Conservation (phyloP, 768 basidiomycete species). For the Termitomyces sp. region DNA sequence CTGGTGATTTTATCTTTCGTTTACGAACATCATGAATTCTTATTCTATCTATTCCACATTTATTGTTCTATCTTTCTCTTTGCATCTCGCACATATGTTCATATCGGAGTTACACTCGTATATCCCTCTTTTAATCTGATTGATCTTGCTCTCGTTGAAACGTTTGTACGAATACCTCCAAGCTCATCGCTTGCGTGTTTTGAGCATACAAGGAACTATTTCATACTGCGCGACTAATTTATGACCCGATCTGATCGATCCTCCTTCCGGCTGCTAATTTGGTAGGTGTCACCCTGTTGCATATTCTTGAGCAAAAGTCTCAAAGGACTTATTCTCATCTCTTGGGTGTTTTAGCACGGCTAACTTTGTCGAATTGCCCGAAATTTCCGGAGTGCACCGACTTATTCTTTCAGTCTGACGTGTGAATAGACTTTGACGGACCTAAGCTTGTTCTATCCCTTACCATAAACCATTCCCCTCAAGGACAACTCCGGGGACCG, state of each 20-base stretch:
- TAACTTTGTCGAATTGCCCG: constrained; percentile 9
- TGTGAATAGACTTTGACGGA: constrained; percentile 37
- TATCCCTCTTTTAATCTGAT: constrained; percentile 1
- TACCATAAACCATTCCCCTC: constrained; percentile 65
- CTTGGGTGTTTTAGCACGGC: constrained; percentile 44
- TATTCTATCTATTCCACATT: constrained; percentile 6
- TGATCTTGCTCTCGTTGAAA: background rate
- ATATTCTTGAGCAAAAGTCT: constrained; percentile 50
- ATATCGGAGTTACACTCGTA: constrained; percentile 5
- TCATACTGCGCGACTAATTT: too few species aligned
- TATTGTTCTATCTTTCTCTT: constrained; percentile 6
- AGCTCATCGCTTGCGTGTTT: background rate
- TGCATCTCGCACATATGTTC: constrained; percentile 7
- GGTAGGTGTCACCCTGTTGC: constrained; percentile 60
- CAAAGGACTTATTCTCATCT: constrained; percentile 28
- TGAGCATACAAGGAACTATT: too few species aligned
- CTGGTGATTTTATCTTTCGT: background rate
- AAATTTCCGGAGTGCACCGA: background rate
- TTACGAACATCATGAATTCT: constrained; percentile 12
- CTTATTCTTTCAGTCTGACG: background rate
- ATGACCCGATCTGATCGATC: too few species aligned
- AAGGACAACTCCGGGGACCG: constrained; percentile 72
- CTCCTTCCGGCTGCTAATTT: background rate
- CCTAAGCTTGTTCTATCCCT: constrained; percentile 80
- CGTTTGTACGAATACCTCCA: too few species aligned